Percentiles rank a stretch among this genome's conserved stretches.
These are phyloP conservation scores for Speleostelium caveatum DNA, from an alignment of 78 protist genomes.

Conservation along the genomic window DNA sequence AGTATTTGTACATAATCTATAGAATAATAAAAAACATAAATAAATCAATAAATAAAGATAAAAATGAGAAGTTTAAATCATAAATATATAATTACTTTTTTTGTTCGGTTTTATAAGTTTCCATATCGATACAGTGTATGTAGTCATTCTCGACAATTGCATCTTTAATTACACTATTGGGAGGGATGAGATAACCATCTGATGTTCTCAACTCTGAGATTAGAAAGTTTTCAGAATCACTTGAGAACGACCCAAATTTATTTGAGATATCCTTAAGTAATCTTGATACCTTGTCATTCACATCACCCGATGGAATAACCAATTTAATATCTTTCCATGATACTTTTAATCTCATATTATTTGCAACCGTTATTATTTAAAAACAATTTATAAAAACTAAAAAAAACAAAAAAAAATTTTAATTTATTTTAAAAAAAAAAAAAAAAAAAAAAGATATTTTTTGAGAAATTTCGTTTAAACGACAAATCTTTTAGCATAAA, in stretches of 20 bases:
- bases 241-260: conserved; percentile 28
- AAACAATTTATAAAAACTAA: too few species aligned
- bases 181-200: conserved; percentile 58
- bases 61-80: background rate
- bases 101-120: conserved; percentile 67
- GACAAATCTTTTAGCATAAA: too few species aligned
- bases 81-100: conserved; percentile 24
- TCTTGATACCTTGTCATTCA: conserved; percentile 33
- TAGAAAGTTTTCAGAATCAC: conserved; percentile 9
- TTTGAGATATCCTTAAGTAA: conserved; percentile 26
- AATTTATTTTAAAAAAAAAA: too few species aligned
- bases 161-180: conserved; percentile 37
- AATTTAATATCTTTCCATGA: conserved; percentile 64
- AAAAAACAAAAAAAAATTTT: background rate
- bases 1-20: conserved; percentile 43
- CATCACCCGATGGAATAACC: conserved; percentile 54
- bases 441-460: too few species aligned
- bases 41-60: background rate
- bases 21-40: background rate
- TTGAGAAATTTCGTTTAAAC: too few species aligned
- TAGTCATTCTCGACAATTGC: conserved; percentile 16
- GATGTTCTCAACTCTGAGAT: conserved; percentile 52
- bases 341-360: conserved; percentile 53
- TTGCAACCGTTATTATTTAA: too few species aligned
- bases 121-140: conserved; percentile 41